phyloP scores from a whole-genome alignment of 345 rosid genomes.

The Mallotus nudiflorus region DNA sequence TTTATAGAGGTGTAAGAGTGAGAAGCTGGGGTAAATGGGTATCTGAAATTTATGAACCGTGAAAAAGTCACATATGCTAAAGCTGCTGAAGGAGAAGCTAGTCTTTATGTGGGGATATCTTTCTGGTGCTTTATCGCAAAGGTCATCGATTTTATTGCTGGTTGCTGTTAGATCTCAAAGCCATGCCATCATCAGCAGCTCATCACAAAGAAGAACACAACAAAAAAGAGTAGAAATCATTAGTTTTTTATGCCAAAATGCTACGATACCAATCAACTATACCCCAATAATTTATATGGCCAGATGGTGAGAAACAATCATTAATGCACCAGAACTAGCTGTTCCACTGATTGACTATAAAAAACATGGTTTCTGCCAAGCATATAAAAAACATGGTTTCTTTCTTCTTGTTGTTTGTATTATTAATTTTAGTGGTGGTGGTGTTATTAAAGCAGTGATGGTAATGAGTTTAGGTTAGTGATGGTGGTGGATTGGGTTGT shows the following conservation, averaged over 20 bases:
- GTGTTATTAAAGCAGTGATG: too few species aligned
- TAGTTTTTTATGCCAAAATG: constrained; percentile 73
- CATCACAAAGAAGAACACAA: constrained; percentile 24
- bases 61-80: constrained; percentile 34
- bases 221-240: constrained; percentile 29
- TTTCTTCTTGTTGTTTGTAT: constrained; percentile 77
- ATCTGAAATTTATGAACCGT: constrained; percentile 29
- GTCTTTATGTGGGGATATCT: constrained; percentile 95
- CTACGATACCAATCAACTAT: constrained; percentile 49
- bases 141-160: constrained; percentile 77
- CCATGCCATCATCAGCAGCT: constrained; percentile 27
- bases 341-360: constrained; percentile 87
- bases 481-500: too few species aligned
- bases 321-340: constrained; percentile 51
- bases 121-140: constrained; percentile 88
- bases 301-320: constrained; percentile 63
- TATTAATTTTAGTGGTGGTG: too few species aligned
- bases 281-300: constrained; percentile 89
- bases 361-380: constrained; percentile 57
- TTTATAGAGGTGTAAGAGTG: constrained; percentile 28
- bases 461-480: too few species aligned
- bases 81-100: constrained; percentile 22
- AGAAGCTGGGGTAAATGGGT: constrained; percentile 36
- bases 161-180: constrained; percentile 36
- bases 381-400: constrained; percentile 83